These are phyloP conservation scores for Aureobasidium lini DNA, from an alignment of 2,329 filamentous ascomycete genomes.

Conservation along the genomic window DNA sequence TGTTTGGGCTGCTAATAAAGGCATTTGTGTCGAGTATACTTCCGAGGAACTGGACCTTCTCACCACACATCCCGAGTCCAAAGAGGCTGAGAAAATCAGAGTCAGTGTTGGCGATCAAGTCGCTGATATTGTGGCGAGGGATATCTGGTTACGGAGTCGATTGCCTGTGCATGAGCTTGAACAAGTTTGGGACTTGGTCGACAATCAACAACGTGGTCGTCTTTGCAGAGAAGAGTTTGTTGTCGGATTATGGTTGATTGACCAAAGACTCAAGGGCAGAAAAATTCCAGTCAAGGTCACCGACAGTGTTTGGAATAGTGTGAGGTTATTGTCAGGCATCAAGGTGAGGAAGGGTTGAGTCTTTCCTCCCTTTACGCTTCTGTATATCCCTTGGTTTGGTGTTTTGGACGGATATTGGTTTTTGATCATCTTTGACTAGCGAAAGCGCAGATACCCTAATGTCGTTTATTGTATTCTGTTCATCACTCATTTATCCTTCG, in stretches of 20 bases:
- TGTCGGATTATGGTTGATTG: slow-evolving; percentile 74
- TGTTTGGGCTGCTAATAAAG: slow-evolving; percentile 75
- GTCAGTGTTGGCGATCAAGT: slow-evolving; percentile 45
- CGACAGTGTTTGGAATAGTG: slow-evolving; percentile 71
- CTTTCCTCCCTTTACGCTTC: neutral
- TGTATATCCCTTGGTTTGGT: neutral
- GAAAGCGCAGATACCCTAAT: neutral
- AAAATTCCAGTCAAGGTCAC: slow-evolving; percentile 66
- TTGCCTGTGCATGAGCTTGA: slow-evolving; percentile 61
- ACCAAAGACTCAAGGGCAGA: slow-evolving; percentile 69
- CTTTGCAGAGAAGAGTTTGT: slow-evolving; percentile 67
- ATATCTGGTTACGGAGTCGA: slow-evolving; percentile 68
- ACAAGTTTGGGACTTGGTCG: slow-evolving; percentile 69
- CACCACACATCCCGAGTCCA: slow-evolving; percentile 13
- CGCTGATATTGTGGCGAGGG: slow-evolving; percentile 59
- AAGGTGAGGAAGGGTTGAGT: slow-evolving; percentile 20
- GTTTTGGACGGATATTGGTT: neutral
- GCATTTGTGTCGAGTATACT: slow-evolving; percentile 35
- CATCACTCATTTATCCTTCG: too few species aligned
- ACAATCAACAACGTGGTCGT: slow-evolving; percentile 49
- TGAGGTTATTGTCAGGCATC: slow-evolving; percentile 36
- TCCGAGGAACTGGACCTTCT: slow-evolving; percentile 9
- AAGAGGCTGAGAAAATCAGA: neutral
- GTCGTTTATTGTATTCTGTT: neutral
- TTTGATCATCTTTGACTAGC: neutral